These are phyloP conservation scores for Diphasiastrum complanatum DNA, from an alignment of 83 land plant genomes.

Conservation along the genomic window DNA sequence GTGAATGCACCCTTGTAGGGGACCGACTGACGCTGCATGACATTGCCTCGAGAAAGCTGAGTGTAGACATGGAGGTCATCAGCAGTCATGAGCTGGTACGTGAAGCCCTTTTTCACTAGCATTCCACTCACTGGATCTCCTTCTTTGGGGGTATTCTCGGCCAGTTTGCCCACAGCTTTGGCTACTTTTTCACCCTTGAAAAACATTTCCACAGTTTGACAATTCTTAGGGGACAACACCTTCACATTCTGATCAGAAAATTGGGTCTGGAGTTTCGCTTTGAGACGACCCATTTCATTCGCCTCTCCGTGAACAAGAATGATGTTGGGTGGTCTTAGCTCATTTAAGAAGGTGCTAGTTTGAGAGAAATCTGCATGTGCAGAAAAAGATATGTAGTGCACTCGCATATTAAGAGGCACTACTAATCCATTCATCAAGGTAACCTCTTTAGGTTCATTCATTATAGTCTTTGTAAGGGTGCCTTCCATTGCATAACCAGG, in stretches of 20 bases:
- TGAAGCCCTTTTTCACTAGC: conserved; percentile 87
- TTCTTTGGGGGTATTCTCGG: conserved; percentile 75
- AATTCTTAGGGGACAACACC: conserved; percentile 84
- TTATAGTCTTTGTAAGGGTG: conserved; percentile 79
- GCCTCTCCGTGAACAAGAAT: conserved; percentile 98
- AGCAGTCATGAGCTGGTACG: conserved; percentile 95
- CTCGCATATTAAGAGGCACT: conserved; percentile 89
- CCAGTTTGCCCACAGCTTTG: conserved; percentile 83
- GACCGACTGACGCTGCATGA: conserved; percentile 80
- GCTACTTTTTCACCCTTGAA: conserved; percentile 94
- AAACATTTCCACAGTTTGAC: conserved; percentile 93
- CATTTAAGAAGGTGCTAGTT: conserved; percentile 86
- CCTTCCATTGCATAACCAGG: conserved; percentile 98
- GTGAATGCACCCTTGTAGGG: conserved; percentile 80
- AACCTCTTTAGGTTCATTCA: conserved; percentile 95
- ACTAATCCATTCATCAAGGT: conserved; percentile 83
- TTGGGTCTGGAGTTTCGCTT: conserved; percentile 67
- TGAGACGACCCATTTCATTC: conserved; percentile 93
- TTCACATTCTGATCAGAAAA: conserved; percentile 81
- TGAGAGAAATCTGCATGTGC: conserved; percentile 98
- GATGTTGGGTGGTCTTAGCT: conserved; percentile 88
- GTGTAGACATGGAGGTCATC: conserved; percentile 91
- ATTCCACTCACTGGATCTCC: conserved; percentile 85
- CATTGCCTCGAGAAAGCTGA: conserved; percentile 83
- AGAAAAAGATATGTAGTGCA: conserved; percentile 93